Evolutionary conservation across 2,329 filamentous ascomycete genomes (phyloP).

Genomic region (Alternaria sp.): DNA sequence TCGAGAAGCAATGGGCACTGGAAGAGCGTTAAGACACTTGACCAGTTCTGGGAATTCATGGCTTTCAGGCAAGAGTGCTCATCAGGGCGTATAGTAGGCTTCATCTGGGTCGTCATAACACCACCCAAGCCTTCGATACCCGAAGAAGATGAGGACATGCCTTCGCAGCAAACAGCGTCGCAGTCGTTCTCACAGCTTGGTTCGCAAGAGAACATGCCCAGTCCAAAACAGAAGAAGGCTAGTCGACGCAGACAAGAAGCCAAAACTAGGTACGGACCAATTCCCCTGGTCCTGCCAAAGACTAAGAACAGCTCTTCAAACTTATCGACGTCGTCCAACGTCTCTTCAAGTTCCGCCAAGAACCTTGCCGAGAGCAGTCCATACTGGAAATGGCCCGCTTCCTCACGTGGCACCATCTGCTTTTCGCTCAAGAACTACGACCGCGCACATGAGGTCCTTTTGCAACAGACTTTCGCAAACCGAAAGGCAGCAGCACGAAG

Average conservation of each 20-base stretch:
- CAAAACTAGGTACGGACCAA: conserved; percentile 58
- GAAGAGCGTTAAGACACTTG: conserved; percentile 81
- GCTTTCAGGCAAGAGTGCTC: conserved; percentile 95
- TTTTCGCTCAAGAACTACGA: conserved; percentile 70
- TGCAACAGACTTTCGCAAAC: conserved; percentile 76
- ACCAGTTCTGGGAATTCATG: conserved; percentile 99
- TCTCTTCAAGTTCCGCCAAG: conserved; percentile 48
- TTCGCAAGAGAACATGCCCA: conserved; percentile 20
- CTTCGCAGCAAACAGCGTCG: conserved; percentile 31
- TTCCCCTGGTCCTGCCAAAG: conserved; percentile 68
- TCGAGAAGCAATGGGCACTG: conserved; percentile 70
- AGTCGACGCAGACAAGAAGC: conserved; percentile 29
- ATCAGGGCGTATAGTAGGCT: conserved; percentile 88
- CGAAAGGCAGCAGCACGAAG: conserved; percentile 67
- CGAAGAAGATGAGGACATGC: conserved; percentile 38
- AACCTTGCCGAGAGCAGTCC: conserved; percentile 59
- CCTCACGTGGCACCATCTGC: conserved; percentile 68
- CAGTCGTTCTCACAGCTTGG: conserved; percentile 25
- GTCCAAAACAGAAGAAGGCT: conserved; percentile 21
- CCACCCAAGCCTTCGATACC: conserved; percentile 58
- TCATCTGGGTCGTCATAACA: conserved; percentile 87
- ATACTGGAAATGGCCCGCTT: conserved; percentile 70
- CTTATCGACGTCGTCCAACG: conserved; percentile 55
- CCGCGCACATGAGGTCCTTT: conserved; percentile 70
- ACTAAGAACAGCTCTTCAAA: conserved; percentile 62